Evolutionary conservation across 352 stramenopile genomes (phyloP).

Genomic region (Phytophthora kernoviae): DNA sequence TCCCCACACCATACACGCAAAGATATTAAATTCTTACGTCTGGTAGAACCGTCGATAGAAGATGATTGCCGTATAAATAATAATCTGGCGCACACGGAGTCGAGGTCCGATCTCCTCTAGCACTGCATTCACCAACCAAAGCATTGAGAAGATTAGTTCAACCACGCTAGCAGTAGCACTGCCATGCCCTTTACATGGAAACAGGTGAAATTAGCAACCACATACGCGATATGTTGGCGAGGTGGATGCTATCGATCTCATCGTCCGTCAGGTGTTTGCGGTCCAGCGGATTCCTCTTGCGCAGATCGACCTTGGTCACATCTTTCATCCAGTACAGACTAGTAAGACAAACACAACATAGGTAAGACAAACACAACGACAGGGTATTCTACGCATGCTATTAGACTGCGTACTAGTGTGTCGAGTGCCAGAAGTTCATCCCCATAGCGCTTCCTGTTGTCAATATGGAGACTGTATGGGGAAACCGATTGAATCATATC

Average conservation of each 20-base stretch:
- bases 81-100: slow-evolving; percentile 85
- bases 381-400: not conserved
- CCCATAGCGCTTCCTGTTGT: slow-evolving; percentile 45
- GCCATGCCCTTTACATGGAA: not conserved
- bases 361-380: not conserved
- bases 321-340: slow-evolving; percentile 92
- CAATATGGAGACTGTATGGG: not conserved
- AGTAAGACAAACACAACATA: not conserved
- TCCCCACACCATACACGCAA: not conserved
- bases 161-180: not conserved
- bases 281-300: slow-evolving; percentile 80
- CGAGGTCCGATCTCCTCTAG: slow-evolving; percentile 85
- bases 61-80: slow-evolving; percentile 91
- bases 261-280: slow-evolving; percentile 75
- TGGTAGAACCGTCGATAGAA: slow-evolving; percentile 92
- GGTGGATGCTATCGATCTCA: slow-evolving; percentile 90
- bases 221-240: slow-evolving; percentile 84
- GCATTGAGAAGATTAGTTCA: not conserved
- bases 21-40: slow-evolving; percentile 44
- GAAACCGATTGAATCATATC: too few species aligned
- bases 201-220: not conserved
- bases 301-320: slow-evolving; percentile 74
- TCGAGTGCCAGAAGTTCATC: slow-evolving; percentile 92
- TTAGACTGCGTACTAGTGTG: slow-evolving; percentile 75
- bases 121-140: slow-evolving; percentile 41